Percentiles rank a stretch among this genome's conserved stretches.
Conservation (phyloP, 257 asterid species). For the Solanum virginianum region DNA sequence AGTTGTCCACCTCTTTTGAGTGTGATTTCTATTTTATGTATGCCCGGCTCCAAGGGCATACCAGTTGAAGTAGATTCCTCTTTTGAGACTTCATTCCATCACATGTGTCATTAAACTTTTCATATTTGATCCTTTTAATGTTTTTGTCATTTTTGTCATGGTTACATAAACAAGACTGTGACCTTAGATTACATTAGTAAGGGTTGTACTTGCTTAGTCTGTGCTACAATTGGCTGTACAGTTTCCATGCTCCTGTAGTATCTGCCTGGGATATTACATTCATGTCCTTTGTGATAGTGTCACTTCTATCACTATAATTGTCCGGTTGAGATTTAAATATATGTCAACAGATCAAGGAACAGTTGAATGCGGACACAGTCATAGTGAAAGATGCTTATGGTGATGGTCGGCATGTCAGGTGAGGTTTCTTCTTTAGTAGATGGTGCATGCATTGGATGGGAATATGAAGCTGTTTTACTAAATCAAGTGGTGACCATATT, state of each 20-base stretch:
- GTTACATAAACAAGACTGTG: neutral
- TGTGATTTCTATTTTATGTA: neutral
- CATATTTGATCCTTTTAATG: neutral
- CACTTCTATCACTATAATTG: neutral
- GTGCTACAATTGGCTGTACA: neutral
- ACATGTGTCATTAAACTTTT: neutral
- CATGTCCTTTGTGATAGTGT: neutral
- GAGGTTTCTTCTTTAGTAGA: conserved; percentile 1
- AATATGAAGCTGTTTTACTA: neutral
- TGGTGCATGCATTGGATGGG: neutral
- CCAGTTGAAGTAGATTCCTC: neutral
- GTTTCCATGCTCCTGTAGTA: neutral
- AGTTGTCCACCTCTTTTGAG: neutral
- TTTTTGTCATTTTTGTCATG: neutral
- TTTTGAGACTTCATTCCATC: neutral
- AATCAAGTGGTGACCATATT: neutral
- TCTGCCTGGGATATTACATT: neutral
- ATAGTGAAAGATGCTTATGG: conserved; percentile 75
- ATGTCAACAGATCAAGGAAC: conserved; percentile 69
- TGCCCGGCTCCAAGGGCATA: neutral
- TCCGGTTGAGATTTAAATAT: conserved; percentile 1
- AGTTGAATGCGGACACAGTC: conserved; percentile 69
- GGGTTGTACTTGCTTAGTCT: neutral
- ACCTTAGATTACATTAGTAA: neutral
- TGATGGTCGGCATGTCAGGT: conserved; percentile 99